Percentiles rank a stretch among this genome's conserved stretches.
Conservation (phyloP, 1,284 basidiomycete species). For the Omphalotus olearius region DNA sequence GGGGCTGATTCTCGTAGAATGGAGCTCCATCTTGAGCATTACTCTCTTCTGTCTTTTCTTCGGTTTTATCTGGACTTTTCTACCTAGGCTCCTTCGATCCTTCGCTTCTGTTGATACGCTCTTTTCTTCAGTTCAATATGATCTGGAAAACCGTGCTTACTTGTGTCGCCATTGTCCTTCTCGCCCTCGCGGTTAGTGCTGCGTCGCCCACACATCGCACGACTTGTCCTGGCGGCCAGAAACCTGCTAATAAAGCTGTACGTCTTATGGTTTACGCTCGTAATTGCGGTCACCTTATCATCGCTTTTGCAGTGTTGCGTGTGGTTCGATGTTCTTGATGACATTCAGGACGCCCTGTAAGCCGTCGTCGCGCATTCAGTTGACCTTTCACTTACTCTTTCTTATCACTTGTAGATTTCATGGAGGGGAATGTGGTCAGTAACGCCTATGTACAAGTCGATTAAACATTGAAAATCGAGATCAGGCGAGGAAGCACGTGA, state of each 20-base stretch:
- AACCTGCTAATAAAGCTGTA: conserved; percentile 1
- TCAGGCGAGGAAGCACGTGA: conserved; percentile 12
- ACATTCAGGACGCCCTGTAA: conserved; percentile 16
- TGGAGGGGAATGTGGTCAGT: conserved; percentile 15
- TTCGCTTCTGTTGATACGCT: too few relatives aligned
- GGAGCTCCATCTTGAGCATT: too few relatives aligned
- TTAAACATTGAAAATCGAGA: not conserved
- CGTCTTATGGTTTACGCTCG: not conserved
- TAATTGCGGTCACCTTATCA: not conserved
- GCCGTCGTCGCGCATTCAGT: conserved; percentile 2
- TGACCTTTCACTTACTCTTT: not conserved
- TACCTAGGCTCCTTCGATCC: too few relatives aligned
- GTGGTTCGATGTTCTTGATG: conserved; percentile 20
- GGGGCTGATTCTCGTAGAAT: too few relatives aligned
- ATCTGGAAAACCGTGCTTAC: not conserved
- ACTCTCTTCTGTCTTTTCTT: too few relatives aligned
- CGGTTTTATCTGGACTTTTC: too few relatives aligned
- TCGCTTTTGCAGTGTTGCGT: conserved; percentile 15
- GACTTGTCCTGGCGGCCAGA: not conserved
- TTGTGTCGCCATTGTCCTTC: not conserved
- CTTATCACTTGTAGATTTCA: conserved; percentile 9
- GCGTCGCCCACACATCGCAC: not conserved
- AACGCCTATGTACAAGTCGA: not conserved
- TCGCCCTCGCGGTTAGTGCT: not conserved
- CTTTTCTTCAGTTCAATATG: not conserved